Evolutionary conservation across 2,329 filamentous ascomycete genomes (phyloP), one percentile per base, ranked within the genome.

Genomic region (Botrytis deweyae): DNA sequence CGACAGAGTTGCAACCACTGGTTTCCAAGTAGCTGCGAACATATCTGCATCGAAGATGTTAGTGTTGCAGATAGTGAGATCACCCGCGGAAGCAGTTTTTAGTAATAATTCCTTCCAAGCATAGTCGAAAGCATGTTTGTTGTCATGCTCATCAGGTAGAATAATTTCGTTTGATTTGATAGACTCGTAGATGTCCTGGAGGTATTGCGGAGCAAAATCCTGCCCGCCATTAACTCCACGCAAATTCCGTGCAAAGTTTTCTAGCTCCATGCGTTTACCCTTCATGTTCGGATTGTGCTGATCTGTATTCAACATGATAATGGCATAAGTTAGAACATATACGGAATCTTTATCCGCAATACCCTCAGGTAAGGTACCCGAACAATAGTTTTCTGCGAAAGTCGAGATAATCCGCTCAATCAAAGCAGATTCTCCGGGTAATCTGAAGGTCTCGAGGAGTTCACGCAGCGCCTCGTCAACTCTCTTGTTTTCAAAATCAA

Each of bases 11-110:
- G 96, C 95, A 55, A 99, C 88, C 68, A 99, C 94, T 0, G 97
- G 95, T 81, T 90, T 94, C 96, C 97, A 99, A 0, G 95, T 98
- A 36, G 94, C 92, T 73, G 92, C 91, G 82, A 99, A 99, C 93
- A 99, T 98, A 81, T 99, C 95, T 6, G 95, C 93, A 82, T 99
- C 97, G 82, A 94, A 99, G 58, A 97, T 90, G 80, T 98, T 98
- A 7, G 95, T 97, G 77, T 97, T 88, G 81, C 94, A 97, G 44
- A 95, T 86, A 49, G 92, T 85, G 63, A 98, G 86, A 70, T 91
- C 88, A 1, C 92, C 91, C 0, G 93, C 89, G 10, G 90, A 89
- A 77, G 93, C 90, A 0, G 94, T 92, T 84, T 98, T 98, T 76
- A 94, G 84, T 59, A 98, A 85, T 18, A 99, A 85, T 82, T 99